Conservation (phyloP, 441 rosid genomes). For the Pelargonium citronellum region DNA sequence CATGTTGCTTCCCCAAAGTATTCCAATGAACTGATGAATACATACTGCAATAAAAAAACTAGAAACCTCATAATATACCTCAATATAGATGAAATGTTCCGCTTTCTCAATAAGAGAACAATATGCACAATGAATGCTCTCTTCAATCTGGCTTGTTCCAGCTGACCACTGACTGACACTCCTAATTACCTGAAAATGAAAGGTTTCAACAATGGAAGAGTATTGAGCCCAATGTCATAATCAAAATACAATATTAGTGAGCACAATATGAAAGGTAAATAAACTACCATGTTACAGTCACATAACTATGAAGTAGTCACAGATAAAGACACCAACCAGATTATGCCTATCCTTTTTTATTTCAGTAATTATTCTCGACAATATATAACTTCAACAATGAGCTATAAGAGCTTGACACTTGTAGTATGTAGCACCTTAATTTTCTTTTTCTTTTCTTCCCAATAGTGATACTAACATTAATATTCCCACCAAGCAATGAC, state of each 20-base stretch:
- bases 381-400: neutral
- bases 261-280: neutral
- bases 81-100: constrained; percentile 86
- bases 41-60: neutral
- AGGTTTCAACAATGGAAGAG: neutral
- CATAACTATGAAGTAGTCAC: neutral
- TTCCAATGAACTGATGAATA: neutral
- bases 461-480: neutral
- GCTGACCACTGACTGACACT: constrained; percentile 99
- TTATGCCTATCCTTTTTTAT: neutral
- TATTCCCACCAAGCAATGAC: neutral
- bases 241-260: neutral
- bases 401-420: neutral
- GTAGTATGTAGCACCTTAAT: neutral
- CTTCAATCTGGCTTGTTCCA: constrained; percentile 95
- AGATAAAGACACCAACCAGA: neutral
- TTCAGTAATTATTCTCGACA: neutral
- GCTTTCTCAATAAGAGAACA: constrained; percentile 90
- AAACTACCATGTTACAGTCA: neutral
- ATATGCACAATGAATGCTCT: constrained; percentile 87
- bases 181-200: constrained; percentile 65
- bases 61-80: constrained; percentile 42
- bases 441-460: neutral
- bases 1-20: neutral
- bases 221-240: neutral